These are phyloP conservation scores for Calonectria crousiana DNA, from an alignment of 2,329 filamentous ascomycete genomes.

Conservation along the genomic window DNA sequence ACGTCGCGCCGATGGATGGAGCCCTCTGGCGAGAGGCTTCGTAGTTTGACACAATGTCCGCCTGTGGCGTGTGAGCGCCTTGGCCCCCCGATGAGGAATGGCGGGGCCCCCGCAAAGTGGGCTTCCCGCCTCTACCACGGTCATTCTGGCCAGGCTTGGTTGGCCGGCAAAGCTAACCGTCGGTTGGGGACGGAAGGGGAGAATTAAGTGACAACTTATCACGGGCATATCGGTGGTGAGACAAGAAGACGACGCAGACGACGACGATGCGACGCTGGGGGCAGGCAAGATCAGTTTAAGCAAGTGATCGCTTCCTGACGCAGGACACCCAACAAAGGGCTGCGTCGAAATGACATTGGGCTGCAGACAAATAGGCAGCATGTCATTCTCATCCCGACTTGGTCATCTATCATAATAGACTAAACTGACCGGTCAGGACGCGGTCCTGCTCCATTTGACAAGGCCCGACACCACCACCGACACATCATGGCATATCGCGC, in stretches of 20 bases:
- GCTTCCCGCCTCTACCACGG: neutral
- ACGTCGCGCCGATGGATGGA: neutral
- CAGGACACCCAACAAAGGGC: neutral
- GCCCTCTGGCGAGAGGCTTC: neutral
- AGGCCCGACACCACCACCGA: slow-evolving; percentile 2
- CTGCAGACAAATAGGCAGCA: neutral
- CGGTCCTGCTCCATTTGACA: slow-evolving; percentile 7
- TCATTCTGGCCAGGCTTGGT: neutral
- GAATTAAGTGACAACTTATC: neutral
- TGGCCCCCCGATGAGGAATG: neutral
- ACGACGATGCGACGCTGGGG: slow-evolving; percentile 1
- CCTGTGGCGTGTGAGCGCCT: neutral
- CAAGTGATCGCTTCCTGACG: neutral
- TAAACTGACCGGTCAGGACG: slow-evolving; percentile 39
- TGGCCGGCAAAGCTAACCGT: slow-evolving; percentile 1
- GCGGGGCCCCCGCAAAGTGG: neutral
- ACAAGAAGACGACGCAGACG: neutral
- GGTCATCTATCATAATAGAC: slow-evolving; percentile 50
- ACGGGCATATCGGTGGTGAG: neutral
- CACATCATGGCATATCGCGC: slow-evolving; percentile 6
- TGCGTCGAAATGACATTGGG: slow-evolving; percentile 6
- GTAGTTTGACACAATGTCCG: slow-evolving; percentile 1
- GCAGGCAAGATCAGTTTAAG: slow-evolving; percentile 16
- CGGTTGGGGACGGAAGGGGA: neutral
- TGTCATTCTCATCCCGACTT: slow-evolving; percentile 9